Conservation (phyloP, 306 rosid genomes). For the Dryas drummondii region DNA sequence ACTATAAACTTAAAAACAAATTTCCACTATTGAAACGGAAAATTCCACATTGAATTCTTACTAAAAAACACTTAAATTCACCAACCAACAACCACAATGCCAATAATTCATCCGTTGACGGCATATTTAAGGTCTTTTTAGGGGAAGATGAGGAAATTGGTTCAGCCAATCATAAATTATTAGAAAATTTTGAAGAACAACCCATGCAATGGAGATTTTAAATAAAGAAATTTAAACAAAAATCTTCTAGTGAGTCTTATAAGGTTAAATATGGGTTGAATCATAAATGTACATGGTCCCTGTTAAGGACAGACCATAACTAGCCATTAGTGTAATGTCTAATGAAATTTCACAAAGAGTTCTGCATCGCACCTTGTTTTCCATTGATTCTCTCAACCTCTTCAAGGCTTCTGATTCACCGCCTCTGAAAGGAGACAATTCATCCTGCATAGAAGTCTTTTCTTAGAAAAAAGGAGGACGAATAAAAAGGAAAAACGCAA, state of each 20-base stretch:
- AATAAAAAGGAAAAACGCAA: background rate
- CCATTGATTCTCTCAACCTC: conserved; percentile 63
- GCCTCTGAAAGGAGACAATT: conserved; percentile 76
- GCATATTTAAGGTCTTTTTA: background rate
- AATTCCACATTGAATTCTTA: background rate
- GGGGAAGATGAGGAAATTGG: background rate
- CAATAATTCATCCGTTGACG: background rate
- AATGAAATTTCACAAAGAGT: background rate
- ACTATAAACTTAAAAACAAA: background rate
- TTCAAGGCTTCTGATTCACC: conserved; percentile 91
- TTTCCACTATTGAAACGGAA: background rate
- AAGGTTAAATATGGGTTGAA: background rate
- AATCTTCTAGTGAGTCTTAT: background rate
- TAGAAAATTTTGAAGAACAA: background rate
- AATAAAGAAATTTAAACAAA: too few relatives aligned
- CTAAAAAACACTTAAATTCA: too few relatives aligned
- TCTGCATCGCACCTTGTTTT: conserved; percentile 50
- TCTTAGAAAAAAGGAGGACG: conserved; percentile 13
- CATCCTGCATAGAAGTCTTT: conserved; percentile 56
- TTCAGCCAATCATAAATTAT: background rate
- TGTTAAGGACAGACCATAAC: background rate
- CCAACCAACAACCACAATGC: background rate
- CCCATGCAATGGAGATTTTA: background rate
- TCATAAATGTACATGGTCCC: background rate
- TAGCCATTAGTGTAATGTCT: background rate